Conservation (phyloP, 2,329 filamentous ascomycete genomes). For the Parastagonospora avenae region DNA sequence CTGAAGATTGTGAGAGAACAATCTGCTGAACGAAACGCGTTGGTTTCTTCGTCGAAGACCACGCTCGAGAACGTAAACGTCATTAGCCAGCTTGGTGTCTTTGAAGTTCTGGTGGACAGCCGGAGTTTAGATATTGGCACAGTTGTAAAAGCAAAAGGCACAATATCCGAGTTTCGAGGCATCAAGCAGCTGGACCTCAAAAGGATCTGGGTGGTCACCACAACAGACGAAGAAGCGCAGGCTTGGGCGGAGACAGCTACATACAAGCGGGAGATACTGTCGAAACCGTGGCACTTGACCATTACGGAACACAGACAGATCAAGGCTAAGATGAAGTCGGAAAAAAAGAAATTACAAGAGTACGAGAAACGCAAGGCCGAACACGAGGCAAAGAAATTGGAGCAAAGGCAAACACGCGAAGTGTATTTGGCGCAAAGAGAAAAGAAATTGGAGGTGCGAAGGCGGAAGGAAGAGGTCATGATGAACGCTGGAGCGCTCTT, state of each 20-base stretch:
- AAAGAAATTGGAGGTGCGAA: slow-evolving; percentile 50
- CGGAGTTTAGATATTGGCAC: slow-evolving; percentile 52
- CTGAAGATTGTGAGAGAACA: slow-evolving; percentile 55
- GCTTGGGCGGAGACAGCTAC: slow-evolving; percentile 59
- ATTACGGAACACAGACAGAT: slow-evolving; percentile 51
- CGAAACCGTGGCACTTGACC: slow-evolving; percentile 59
- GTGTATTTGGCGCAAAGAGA: slow-evolving; percentile 38
- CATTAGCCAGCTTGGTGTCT: slow-evolving; percentile 41
- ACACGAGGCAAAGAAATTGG: slow-evolving; percentile 39
- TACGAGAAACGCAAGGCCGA: slow-evolving; percentile 41
- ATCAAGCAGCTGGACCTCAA: slow-evolving; percentile 61
- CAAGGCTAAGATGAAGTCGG: slow-evolving; percentile 44
- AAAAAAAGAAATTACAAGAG: slow-evolving; percentile 47
- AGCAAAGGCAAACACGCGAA: slow-evolving; percentile 37
- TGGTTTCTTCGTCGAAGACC: slow-evolving; percentile 42
- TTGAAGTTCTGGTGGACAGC: slow-evolving; percentile 48
- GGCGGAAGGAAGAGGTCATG: slow-evolving; percentile 50
- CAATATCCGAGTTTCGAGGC: slow-evolving; percentile 57
- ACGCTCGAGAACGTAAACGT: slow-evolving; percentile 47
- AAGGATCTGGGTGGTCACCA: slow-evolving; percentile 54
- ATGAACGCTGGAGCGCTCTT: slow-evolving; percentile 47
- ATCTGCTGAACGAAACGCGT: slow-evolving; percentile 26
- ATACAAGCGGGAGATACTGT: slow-evolving; percentile 57
- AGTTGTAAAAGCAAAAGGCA: slow-evolving; percentile 63
- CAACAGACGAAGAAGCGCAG: slow-evolving; percentile 60